A percentile compares a stretch with the other conserved stretches of the same genome.
Conservation (phyloP, 179 eudicot species). For the Silene vulgaris region DNA sequence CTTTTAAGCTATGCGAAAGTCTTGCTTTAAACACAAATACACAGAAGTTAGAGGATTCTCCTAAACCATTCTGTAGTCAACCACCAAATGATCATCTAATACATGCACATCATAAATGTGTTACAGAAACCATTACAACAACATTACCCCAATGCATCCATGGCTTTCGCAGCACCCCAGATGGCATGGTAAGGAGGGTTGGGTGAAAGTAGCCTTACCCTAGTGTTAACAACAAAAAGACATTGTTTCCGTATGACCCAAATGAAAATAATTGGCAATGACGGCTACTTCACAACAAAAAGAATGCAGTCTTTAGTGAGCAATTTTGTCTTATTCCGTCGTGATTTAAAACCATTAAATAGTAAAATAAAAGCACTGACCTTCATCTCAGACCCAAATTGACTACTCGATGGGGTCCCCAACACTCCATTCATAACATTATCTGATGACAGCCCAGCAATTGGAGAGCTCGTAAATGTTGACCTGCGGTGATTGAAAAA, state of each 20-base stretch:
- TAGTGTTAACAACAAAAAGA: neutral
- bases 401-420: constrained; percentile 57
- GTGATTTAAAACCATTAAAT: too few relatives aligned
- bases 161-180: neutral
- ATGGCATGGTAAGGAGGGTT: neutral
- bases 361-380: constrained; percentile 28
- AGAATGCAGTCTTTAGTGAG: neutral
- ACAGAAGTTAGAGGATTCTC: neutral
- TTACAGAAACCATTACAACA: neutral
- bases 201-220: neutral
- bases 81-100: neutral
- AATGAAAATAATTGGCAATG: neutral
- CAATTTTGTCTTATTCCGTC: neutral
- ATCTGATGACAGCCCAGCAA: constrained; percentile 44
- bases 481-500: constrained; percentile 35
- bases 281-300: neutral
- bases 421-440: constrained; percentile 44
- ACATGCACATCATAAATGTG: neutral
- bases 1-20: neutral
- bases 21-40: neutral
- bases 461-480: constrained; percentile 38
- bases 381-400: constrained; percentile 54
- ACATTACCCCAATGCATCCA: neutral
- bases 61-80: neutral
- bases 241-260: neutral